phyloP scores from a whole-genome alignment of 2,329 filamentous ascomycete species.

The Diaporthe citrichinensis region DNA sequence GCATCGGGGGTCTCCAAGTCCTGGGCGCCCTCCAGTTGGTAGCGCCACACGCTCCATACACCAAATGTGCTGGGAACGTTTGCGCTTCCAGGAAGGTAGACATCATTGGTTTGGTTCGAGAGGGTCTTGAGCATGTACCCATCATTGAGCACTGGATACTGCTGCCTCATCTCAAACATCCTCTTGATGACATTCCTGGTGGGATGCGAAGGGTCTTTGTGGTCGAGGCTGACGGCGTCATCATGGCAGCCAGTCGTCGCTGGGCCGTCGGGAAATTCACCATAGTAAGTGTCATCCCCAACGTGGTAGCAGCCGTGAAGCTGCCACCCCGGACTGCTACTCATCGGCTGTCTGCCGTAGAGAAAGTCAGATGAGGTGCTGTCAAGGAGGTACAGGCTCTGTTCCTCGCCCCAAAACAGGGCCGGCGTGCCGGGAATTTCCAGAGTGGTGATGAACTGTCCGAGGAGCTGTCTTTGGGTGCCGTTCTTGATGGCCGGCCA shows the following conservation, averaged over 20 bases:
- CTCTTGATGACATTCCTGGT: slow-evolving; percentile 71
- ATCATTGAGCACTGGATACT: slow-evolving; percentile 71
- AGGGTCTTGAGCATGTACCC: slow-evolving; percentile 69
- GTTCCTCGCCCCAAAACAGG: slow-evolving; percentile 74
- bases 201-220: slow-evolving; percentile 72
- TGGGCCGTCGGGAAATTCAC: slow-evolving; percentile 67
- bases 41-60: slow-evolving; percentile 72
- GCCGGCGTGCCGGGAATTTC: slow-evolving; percentile 73
- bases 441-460: slow-evolving; percentile 70
- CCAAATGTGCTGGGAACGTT: slow-evolving; percentile 55
- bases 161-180: slow-evolving; percentile 71
- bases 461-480: slow-evolving; percentile 68
- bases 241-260: slow-evolving; percentile 68
- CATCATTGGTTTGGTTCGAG: slow-evolving; percentile 62
- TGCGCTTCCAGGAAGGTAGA: slow-evolving; percentile 54
- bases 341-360: slow-evolving; percentile 71
- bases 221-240: slow-evolving; percentile 68
- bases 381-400: slow-evolving; percentile 73
- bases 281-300: slow-evolving; percentile 65
- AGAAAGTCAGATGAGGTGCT: slow-evolving; percentile 74
- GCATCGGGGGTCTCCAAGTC: slow-evolving; percentile 59
- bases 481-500: slow-evolving; percentile 73
- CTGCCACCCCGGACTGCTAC: slow-evolving; percentile 72
- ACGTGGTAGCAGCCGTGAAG: slow-evolving; percentile 73
- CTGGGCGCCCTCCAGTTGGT: slow-evolving; percentile 63